Base-by-base conservation (phyloP, 352 stramenopile genomes). In the Phytophthora fragariaefolia region DNA sequence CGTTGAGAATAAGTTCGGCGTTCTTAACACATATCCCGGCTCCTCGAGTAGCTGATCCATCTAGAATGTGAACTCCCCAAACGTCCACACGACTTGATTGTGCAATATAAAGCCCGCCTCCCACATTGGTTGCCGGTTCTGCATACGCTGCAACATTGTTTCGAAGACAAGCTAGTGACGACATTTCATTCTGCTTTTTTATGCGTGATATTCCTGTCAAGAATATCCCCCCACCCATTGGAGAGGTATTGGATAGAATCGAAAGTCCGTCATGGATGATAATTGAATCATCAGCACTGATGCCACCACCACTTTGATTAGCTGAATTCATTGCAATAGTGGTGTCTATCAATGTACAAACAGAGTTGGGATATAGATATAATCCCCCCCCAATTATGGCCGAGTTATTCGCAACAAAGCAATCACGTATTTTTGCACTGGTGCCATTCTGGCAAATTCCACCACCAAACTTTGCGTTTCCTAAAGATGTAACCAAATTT, bases 1-100 rank as follows among this genome's bases (percentile, higher is more conserved):
- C 50, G 2, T 27, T 50, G 1, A 84, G 42, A 10, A 26, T 26
- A 48, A 84, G 52, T 6, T 5, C 22, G 2, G 63, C 62, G 2
- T 50, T 47, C 13, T 71, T 64, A 1, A 82, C 52, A 15, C 63
- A 76, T 45, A 84, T 43, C 6, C 74, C 74, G 20, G 71, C 74
- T 0, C 76, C 74, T 3, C 38, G 48, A 28, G 30, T 47, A 4
- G 67, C 74, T 17, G 2, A 47, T 2, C 74, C 68, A 12, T 66
- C 46, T 0, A 38, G 36, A 2, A 84, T 22, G 7, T 40, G 32
- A 18, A 82, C 15, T 12, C 50, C 58, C 24, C 49, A 63, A 0
- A 45, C 64, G 8, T 72, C 27, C 8, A 73, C 20, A n/a, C 36
- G 42, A 28, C 74, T 73, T 5, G 58, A 28, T 4, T 43, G 2